phyloP scores from a whole-genome alignment of 768 basidiomycete species.

The Tricholomella constricta region DNA sequence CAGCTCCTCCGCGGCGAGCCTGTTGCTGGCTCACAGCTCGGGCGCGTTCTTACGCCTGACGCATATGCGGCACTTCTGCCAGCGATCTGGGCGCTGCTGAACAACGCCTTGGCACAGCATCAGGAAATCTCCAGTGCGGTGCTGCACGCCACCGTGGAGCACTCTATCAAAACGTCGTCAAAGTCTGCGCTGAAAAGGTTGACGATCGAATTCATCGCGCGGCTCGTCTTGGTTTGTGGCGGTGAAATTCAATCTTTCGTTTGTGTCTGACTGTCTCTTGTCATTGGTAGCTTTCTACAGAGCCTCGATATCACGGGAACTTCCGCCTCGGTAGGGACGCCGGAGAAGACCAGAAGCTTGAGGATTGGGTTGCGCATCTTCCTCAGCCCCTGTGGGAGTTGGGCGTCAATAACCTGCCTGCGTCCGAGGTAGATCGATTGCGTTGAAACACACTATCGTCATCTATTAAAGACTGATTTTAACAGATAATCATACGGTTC shows the following conservation, averaged over 20 bases:
- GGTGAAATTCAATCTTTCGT: conserved; percentile 7
- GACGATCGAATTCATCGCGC: conserved; percentile 75
- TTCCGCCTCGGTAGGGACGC: conserved; percentile 39
- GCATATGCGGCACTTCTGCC: conserved; percentile 74
- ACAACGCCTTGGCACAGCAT: conserved; percentile 34
- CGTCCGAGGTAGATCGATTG: conserved; percentile 56
- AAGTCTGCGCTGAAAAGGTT: conserved; percentile 63
- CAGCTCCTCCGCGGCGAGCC: conserved; percentile 57
- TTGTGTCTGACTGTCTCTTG: background rate
- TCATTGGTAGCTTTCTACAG: conserved; percentile 55
- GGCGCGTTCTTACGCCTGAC: conserved; percentile 50
- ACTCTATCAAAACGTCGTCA: conserved; percentile 60
- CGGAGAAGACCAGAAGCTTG: conserved; percentile 36
- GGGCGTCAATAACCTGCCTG: conserved; percentile 52
- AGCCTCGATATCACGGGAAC: conserved; percentile 50
- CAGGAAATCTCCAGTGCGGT: conserved; percentile 35
- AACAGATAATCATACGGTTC: conserved; percentile 58
- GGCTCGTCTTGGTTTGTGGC: conserved; percentile 64
- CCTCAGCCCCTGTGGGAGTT: conserved; percentile 88
- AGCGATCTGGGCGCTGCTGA: conserved; percentile 76
- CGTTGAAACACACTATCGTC: background rate
- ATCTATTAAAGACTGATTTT: conserved; percentile 7
- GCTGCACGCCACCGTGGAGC: conserved; percentile 61
- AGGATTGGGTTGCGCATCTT: conserved; percentile 73
- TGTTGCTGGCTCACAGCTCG: conserved; percentile 42